Conservation (phyloP, 1,139 yeast species). For the Kurtzmaniella quercitrusa region DNA sequence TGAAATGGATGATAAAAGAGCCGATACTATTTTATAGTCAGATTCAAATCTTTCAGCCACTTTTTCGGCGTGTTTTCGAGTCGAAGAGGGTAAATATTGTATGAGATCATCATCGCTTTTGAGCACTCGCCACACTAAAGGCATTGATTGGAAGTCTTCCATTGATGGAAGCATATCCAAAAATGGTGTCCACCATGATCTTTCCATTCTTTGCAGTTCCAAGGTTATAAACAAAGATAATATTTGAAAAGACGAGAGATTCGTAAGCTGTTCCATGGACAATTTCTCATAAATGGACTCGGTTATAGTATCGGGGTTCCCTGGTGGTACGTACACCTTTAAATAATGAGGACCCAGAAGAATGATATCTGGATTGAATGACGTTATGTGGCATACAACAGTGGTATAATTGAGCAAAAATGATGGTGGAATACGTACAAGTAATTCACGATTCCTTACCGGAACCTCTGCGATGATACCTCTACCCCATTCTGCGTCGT, state of each 20-base stretch:
- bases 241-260: constrained; percentile 45
- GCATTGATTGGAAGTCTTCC: constrained; percentile 45
- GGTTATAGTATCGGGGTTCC: constrained; percentile 15
- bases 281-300: constrained; percentile 32
- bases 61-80: constrained; percentile 28
- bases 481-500: constrained; percentile 49
- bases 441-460: constrained; percentile 35
- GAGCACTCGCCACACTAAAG: constrained; percentile 48
- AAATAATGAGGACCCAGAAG: constrained; percentile 20
- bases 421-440: constrained; percentile 56
- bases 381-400: constrained; percentile 37
- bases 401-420: constrained; percentile 61
- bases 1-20: constrained; percentile 32
- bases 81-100: constrained; percentile 36
- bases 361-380: constrained; percentile 16
- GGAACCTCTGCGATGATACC: constrained; percentile 47
- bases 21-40: constrained; percentile 31
- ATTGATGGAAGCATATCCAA: constrained; percentile 52
- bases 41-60: constrained; percentile 33
- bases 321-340: constrained; percentile 19
- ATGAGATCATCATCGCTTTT: constrained; percentile 23
- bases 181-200: constrained; percentile 65
- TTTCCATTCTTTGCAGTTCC: constrained; percentile 32
- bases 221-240: constrained; percentile 45
- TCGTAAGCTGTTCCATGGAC: constrained; percentile 23